Evolutionary conservation across 306 rosid genomes (phyloP), one percentile per base, ranked within the genome.

Genomic region (Nissolia schottii): DNA sequence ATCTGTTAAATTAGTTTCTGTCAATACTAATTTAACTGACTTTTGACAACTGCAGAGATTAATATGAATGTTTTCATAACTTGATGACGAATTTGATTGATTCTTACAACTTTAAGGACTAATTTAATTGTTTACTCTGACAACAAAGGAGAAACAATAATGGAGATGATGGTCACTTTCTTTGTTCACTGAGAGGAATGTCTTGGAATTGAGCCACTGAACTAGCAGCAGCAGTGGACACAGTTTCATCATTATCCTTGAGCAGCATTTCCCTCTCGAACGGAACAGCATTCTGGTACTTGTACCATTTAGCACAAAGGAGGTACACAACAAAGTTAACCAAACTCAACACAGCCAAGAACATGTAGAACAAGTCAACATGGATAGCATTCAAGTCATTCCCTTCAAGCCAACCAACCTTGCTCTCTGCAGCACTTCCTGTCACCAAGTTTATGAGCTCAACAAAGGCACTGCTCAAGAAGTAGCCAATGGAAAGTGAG

Each of bases 381-480:
- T 78, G 85, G 70, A 65, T 80, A 28, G 6, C 22, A 80, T 84
- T 82, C 84, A 80, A 57, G 67, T 85, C 77, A 25, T 16, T 27
- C 41, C 92, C 89, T 28, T 84, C 85, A 3, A 87, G 29, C 92
- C 92, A 85, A 50, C 92, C 89, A 18, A 5, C 38, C 29, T 82
- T 82, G 78, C 70, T 84, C 62, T 68, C 54, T 0, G 78, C 40
- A 10, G 35, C 1, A 43, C 35, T 79, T 3, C 82, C 10, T 0
- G 89, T 85, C 57, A 78, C 74, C 7, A 37, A 32, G 57, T 85
- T 82, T 1, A 82, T 76, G 50, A 80, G 22, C 60, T 85, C 85
- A 2, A 85, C 85, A 19, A 85, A 82, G 25, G 25, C 86, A 11
- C 86, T 12, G 71, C 82, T 85, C 77, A 85, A 53, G 76, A 46